Evolutionary conservation across 1,284 basidiomycete genomes (phyloP).

Genomic region (Puccinia sorghi): DNA sequence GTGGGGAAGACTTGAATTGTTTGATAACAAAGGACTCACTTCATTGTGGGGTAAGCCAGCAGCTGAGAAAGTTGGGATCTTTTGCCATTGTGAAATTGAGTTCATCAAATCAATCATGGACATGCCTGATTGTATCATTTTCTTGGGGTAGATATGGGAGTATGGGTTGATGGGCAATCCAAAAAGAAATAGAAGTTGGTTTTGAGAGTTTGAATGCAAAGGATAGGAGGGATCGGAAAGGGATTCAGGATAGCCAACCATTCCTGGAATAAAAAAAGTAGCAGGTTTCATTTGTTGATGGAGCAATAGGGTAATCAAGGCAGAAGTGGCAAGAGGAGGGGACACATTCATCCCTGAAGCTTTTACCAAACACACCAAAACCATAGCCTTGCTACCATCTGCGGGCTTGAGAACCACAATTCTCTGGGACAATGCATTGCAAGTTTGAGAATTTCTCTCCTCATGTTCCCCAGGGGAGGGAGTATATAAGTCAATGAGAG

Average conservation of each 20-base stretch:
- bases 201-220: neutral
- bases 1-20: conserved; percentile 1
- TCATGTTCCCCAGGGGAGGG: conserved; percentile 44
- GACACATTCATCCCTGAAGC: conserved; percentile 94
- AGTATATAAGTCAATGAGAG: conserved; percentile 25
- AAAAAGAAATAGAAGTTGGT: conserved; percentile 58
- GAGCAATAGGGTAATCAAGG: conserved; percentile 7
- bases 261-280: conserved; percentile 66
- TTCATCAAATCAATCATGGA: conserved; percentile 98
- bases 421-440: conserved; percentile 51
- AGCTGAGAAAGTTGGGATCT: conserved; percentile 99
- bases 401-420: conserved; percentile 79
- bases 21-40: conserved; percentile 61
- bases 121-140: conserved; percentile 99
- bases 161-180: conserved; percentile 99
- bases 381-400: conserved; percentile 88
- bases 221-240: neutral
- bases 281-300: neutral
- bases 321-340: conserved; percentile 2
- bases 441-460: conserved; percentile 22
- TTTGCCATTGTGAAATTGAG: conserved; percentile 98
- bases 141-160: conserved; percentile 98
- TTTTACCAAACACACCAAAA: conserved; percentile 89
- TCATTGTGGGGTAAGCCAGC: conserved; percentile 99
- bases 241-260: conserved; percentile 93